Evolutionary conservation across 345 rosid genomes (phyloP).

Genomic region (Eucalyptus regnans): DNA sequence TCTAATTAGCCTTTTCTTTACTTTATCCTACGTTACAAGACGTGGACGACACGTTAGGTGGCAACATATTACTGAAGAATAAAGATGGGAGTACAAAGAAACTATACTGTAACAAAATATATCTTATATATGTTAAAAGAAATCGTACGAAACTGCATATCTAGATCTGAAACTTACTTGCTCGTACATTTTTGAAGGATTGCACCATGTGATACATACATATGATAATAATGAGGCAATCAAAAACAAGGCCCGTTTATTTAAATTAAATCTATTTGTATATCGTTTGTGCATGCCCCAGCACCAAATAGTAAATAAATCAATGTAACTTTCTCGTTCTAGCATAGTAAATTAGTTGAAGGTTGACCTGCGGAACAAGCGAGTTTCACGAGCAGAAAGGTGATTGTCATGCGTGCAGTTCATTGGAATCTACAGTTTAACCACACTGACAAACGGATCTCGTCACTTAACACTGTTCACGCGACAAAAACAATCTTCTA

Average conservation of each 20-base stretch:
- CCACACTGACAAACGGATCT: background rate
- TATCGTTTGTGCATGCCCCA: background rate
- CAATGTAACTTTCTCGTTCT: background rate
- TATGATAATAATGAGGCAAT: background rate
- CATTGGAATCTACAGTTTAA: background rate
- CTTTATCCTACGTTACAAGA: background rate
- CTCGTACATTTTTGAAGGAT: background rate
- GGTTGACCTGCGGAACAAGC: background rate
- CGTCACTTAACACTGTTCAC: background rate
- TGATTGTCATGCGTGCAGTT: background rate
- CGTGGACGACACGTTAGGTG: slow-evolving; percentile 20
- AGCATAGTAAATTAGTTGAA: background rate
- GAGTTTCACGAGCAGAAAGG: background rate
- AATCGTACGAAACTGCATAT: background rate
- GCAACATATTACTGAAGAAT: background rate
- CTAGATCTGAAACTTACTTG: background rate
- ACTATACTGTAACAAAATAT: background rate
- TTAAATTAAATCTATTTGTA: background rate
- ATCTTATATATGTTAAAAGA: background rate
- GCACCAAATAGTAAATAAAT: background rate
- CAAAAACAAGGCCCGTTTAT: background rate
- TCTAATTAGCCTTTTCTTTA: background rate
- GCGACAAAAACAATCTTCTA: background rate
- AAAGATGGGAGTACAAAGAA: background rate
- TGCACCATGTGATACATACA: too few species aligned